A percentile compares a stretch with the other conserved stretches of the same genome.
phyloP scores from a whole-genome alignment of 2,329 filamentous ascomycete species.

The Phialophora expanda region DNA sequence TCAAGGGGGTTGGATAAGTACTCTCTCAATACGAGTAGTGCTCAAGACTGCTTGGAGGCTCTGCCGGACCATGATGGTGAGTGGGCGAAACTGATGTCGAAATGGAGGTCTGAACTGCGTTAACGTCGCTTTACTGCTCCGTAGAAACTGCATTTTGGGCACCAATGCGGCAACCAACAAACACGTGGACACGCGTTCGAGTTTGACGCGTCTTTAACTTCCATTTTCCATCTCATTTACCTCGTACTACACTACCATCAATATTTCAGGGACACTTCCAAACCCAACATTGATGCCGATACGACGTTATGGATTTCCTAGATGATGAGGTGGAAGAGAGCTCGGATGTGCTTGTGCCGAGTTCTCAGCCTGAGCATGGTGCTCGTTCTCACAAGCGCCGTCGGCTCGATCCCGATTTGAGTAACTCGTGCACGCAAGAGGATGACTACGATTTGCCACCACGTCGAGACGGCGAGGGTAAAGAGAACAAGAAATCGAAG shows the following conservation, averaged over 20 bases:
- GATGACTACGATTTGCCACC: slow-evolving; percentile 37
- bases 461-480: slow-evolving; percentile 22
- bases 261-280: not conserved
- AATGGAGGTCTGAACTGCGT: not conserved
- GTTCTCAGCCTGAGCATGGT: slow-evolving; percentile 33
- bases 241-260: not conserved
- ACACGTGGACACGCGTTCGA: slow-evolving; percentile 5
- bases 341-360: slow-evolving; percentile 44
- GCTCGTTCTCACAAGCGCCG: slow-evolving; percentile 36
- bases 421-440: slow-evolving; percentile 17
- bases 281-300: not conserved
- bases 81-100: too few relatives aligned
- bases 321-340: slow-evolving; percentile 27
- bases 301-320: slow-evolving; percentile 27
- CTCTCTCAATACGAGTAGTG: not conserved
- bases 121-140: not conserved
- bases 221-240: not conserved
- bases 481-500: slow-evolving; percentile 33
- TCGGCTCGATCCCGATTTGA: slow-evolving; percentile 14
- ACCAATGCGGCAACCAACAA: not conserved
- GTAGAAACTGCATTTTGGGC: not conserved
- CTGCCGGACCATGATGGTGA: not conserved
- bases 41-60: not conserved
- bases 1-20: not conserved
- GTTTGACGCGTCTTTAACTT: not conserved